phyloP scores from a whole-genome alignment of 345 rosid genomes.

The Cardamine occulta region DNA sequence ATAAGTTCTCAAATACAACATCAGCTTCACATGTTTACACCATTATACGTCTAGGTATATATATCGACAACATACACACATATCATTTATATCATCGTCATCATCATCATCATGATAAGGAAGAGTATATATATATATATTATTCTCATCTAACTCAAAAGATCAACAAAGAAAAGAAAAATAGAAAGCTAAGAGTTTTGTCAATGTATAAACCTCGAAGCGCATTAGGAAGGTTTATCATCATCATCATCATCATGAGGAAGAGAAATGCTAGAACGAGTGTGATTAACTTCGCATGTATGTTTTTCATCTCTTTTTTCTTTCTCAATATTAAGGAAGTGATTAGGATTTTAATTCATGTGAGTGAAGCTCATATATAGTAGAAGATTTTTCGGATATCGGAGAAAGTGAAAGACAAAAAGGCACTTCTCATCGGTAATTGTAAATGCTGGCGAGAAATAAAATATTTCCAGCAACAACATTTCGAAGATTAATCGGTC shows the following conservation, averaged over 20 bases:
- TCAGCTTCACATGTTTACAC: conserved; percentile 16
- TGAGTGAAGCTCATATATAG: conserved; percentile 17
- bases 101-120: conserved; percentile 5
- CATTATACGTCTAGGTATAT: background rate
- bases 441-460: background rate
- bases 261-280: conserved; percentile 30
- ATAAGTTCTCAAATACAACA: conserved; percentile 10
- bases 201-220: conserved; percentile 31
- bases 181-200: background rate
- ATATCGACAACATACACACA: background rate
- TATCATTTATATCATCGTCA: no score
- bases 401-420: conserved; percentile 39
- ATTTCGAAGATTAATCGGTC: conserved; percentile 20
- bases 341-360: background rate
- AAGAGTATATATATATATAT: background rate
- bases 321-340: conserved; percentile 17
- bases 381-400: background rate
- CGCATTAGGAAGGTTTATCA: conserved; percentile 12
- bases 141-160: background rate
- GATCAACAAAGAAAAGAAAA: background rate
- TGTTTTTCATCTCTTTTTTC: conserved; percentile 35
- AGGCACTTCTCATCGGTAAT: conserved; percentile 39
- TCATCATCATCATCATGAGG: conserved; percentile 18
- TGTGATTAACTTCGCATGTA: conserved; percentile 11
- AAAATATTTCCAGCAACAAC: background rate